phyloP scores from a whole-genome alignment of 306 rosid species.

The Oxytropis ochrocephala region DNA sequence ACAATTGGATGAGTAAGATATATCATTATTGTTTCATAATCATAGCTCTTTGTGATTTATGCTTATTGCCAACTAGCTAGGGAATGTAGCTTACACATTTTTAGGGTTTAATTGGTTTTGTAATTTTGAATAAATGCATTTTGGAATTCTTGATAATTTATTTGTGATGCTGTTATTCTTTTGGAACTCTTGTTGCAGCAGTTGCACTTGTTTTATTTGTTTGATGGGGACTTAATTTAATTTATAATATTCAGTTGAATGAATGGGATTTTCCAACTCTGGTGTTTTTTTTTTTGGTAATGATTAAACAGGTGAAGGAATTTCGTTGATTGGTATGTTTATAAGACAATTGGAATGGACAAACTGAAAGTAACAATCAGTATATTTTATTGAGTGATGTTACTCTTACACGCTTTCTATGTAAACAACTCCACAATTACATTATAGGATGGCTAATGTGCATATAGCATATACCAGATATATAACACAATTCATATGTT shows the following conservation, averaged over 20 bases:
- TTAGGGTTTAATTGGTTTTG: background rate
- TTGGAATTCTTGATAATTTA: background rate
- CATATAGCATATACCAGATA: background rate
- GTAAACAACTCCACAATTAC: background rate
- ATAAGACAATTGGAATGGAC: background rate
- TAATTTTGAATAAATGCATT: conserved; percentile 26
- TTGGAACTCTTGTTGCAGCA: background rate
- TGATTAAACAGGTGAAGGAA: background rate
- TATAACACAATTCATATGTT: background rate
- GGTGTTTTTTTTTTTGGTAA: background rate
- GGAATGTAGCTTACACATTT: background rate
- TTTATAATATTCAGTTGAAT: background rate
- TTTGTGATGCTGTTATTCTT: background rate
- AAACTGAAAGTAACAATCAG: background rate
- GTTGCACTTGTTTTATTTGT: background rate
- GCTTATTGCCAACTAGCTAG: background rate
- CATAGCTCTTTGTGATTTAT: background rate
- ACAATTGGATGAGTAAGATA: conserved; percentile 68
- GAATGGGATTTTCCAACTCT: background rate
- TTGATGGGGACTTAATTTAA: background rate
- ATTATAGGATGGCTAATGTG: background rate
- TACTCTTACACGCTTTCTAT: background rate
- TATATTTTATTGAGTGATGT: background rate
- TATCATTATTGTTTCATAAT: background rate
- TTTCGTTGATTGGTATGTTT: background rate